A percentile compares a stretch with the other conserved stretches of the same genome.
Evolutionary conservation across 495 filamentous ascomycete genomes (phyloP).

Genomic region (Apodospora peruviana): DNA sequence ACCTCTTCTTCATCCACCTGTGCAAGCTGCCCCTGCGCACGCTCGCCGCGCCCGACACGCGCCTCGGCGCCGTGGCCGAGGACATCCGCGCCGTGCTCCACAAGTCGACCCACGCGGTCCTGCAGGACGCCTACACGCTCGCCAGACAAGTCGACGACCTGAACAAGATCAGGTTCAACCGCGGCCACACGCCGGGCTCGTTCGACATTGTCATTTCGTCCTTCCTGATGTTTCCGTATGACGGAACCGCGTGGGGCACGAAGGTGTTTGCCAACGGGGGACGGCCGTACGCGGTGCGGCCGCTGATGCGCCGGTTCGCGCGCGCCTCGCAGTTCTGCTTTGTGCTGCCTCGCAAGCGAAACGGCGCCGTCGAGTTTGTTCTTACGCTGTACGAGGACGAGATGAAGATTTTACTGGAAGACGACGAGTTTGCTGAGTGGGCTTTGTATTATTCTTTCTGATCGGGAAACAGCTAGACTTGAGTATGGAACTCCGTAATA

Average conservation of each 20-base stretch:
- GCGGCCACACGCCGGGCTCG: background rate
- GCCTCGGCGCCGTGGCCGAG: conserved; percentile 1
- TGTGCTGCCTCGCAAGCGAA: conserved; percentile 6
- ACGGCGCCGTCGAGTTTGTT: conserved; percentile 10
- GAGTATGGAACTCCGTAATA: no score
- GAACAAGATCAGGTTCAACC: background rate
- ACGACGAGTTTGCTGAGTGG: conserved; percentile 10
- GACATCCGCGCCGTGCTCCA: conserved; percentile 3
- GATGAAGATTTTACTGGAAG: conserved; percentile 6
- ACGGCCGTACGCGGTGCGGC: conserved; percentile 2
- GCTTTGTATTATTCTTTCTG: background rate
- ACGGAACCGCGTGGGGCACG: conserved; percentile 9
- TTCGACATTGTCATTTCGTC: conserved; percentile 10
- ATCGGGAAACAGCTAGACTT: no score
- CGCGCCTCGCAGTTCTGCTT: conserved; percentile 2
- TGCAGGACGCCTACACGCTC: conserved; percentile 9
- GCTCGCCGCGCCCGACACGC: background rate
- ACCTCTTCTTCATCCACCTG: conserved; percentile 6
- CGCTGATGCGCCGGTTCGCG: conserved; percentile 3
- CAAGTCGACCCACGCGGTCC: background rate
- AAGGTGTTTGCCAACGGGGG: conserved; percentile 11
- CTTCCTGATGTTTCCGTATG: conserved; percentile 9
- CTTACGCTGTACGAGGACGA: conserved; percentile 12
- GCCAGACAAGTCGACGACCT: background rate
- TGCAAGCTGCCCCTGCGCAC: background rate